Conservation (phyloP, 1,284 basidiomycete species). For the Ustilago loliicola region DNA sequence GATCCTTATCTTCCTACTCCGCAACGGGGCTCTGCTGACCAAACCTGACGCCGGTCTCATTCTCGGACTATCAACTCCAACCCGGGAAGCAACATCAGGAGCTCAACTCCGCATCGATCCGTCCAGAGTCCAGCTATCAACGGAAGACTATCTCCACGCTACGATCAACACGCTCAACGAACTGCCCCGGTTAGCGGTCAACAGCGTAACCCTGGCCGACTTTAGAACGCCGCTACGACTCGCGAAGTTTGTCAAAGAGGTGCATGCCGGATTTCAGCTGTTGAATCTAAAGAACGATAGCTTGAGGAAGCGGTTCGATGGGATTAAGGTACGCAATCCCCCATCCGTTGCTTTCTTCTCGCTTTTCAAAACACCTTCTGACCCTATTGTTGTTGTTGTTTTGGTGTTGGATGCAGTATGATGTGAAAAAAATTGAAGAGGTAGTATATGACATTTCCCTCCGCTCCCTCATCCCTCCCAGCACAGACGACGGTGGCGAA, state of each 20-base stretch:
- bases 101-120: no score
- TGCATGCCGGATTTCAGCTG: constrained; percentile 66
- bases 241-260: constrained; percentile 63
- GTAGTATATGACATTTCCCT: constrained; percentile 68
- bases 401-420: constrained; percentile 54
- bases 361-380: no score
- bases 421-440: constrained; percentile 69
- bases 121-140: no score
- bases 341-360: neutral
- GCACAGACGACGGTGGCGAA: constrained; percentile 8
- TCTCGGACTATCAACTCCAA: constrained; percentile 41
- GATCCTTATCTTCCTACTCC: constrained; percentile 35
- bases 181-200: constrained; percentile 53
- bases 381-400: neutral
- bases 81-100: no score
- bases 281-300: constrained; percentile 69
- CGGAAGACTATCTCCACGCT: constrained; percentile 66
- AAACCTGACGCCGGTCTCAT: constrained; percentile 39
- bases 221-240: constrained; percentile 61
- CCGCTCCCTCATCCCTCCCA: constrained; percentile 43
- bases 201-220: constrained; percentile 59
- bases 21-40: constrained; percentile 48
- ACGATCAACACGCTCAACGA: constrained; percentile 64
- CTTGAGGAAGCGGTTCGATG: constrained; percentile 66
- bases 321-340: constrained; percentile 57